Conservation (phyloP, 2,329 filamentous ascomycete genomes). For the Endoconidiophora polonica region DNA sequence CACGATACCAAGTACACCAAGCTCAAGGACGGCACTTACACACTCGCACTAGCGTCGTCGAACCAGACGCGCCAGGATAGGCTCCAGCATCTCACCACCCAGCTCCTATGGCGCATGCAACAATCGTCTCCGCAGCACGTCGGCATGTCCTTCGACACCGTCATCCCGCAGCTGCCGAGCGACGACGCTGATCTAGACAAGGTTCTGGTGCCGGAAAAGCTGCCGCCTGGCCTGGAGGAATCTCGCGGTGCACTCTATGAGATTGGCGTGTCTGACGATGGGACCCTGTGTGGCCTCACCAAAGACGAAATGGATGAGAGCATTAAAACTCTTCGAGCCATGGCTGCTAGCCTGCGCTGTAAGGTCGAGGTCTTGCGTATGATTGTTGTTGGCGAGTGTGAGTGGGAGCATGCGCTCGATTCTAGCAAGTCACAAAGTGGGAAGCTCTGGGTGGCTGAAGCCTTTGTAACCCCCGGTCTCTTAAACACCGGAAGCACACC, state of each 20-base stretch:
- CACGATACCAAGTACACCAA: slow-evolving; percentile 8
- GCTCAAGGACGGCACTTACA: slow-evolving; percentile 6
- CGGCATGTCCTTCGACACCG: slow-evolving; percentile 56
- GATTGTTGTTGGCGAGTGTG: slow-evolving; percentile 71
- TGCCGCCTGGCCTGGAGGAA: slow-evolving; percentile 71
- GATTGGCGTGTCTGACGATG: slow-evolving; percentile 90
- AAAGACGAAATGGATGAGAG: slow-evolving; percentile 89
- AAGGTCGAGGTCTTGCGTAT: slow-evolving; percentile 64
- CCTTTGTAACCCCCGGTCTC: slow-evolving; percentile 62
- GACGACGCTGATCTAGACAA: slow-evolving; percentile 30
- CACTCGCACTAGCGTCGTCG: slow-evolving; percentile 27
- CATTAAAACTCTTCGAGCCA: slow-evolving; percentile 64
- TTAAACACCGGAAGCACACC: neutral
- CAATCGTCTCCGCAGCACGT: slow-evolving; percentile 88
- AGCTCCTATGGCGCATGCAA: slow-evolving; percentile 84
- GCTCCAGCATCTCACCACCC: slow-evolving; percentile 81
- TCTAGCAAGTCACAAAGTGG: slow-evolving; percentile 16
- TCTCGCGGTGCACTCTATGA: slow-evolving; percentile 89
- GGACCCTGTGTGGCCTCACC: slow-evolving; percentile 72
- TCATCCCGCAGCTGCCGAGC: slow-evolving; percentile 61
- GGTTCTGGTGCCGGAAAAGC: slow-evolving; percentile 34
- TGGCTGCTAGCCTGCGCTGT: slow-evolving; percentile 87
- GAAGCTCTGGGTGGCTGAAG: slow-evolving; percentile 76
- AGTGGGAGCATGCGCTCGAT: slow-evolving; percentile 34
- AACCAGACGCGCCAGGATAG: slow-evolving; percentile 64